Conservation (phyloP, 805 yeast genomes). For the Candida jianshihensis region DNA sequence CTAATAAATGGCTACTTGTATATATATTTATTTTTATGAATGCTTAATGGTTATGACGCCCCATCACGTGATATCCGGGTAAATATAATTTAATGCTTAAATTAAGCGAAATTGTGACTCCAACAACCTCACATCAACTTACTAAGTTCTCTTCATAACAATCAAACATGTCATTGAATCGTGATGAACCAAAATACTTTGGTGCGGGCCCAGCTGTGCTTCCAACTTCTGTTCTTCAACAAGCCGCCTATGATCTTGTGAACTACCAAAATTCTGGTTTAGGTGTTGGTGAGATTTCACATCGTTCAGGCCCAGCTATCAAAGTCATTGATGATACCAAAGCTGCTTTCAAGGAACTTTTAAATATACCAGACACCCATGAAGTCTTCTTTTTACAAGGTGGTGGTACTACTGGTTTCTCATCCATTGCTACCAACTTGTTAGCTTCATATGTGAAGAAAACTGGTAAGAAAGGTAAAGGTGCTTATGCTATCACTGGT, state of each 20-base stretch:
- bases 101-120: too few relatives aligned
- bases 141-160: too few relatives aligned
- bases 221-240: slow-evolving; percentile 76
- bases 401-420: slow-evolving; percentile 95
- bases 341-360: slow-evolving; percentile 51
- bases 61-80: too few relatives aligned
- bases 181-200: slow-evolving; percentile 74
- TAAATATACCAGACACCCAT: slow-evolving; percentile 82
- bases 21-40: not conserved
- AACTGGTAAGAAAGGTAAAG: slow-evolving; percentile 69
- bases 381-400: slow-evolving; percentile 95
- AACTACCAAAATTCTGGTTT: slow-evolving; percentile 64
- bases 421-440: slow-evolving; percentile 78
- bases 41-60: too few relatives aligned
- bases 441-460: slow-evolving; percentile 66
- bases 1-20: slow-evolving; percentile 2
- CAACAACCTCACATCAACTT: too few relatives aligned
- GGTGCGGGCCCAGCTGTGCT: slow-evolving; percentile 99
- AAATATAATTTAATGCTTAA: too few relatives aligned
- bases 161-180: slow-evolving; percentile 44
- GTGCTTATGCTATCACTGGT: slow-evolving; percentile 87
- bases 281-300: slow-evolving; percentile 95
- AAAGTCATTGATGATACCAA: slow-evolving; percentile 74
- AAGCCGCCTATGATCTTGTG: slow-evolving; percentile 80
- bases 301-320: slow-evolving; percentile 80